A percentile compares a stretch with the other conserved stretches of the same genome.
Conservation (phyloP, 257 asterid genomes). For the Capsicum pubescens region DNA sequence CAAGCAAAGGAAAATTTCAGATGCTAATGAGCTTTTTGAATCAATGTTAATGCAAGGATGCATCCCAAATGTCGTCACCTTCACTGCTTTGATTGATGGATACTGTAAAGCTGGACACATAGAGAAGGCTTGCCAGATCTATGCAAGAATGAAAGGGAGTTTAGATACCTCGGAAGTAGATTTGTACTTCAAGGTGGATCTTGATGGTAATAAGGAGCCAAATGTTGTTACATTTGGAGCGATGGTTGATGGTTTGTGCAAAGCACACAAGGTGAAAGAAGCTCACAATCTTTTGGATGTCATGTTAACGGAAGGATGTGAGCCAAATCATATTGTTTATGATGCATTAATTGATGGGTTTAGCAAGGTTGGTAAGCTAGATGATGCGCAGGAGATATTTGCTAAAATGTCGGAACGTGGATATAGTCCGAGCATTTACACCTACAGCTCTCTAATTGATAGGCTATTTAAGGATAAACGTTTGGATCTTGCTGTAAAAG, state of each 20-base stretch:
- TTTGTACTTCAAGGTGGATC: conserved; percentile 59
- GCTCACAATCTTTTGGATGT: conserved; percentile 77
- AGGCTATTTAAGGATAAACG: conserved; percentile 85
- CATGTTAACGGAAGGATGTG: conserved; percentile 68
- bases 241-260: conserved; percentile 91
- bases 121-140: conserved; percentile 81
- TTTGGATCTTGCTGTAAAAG: conserved; percentile 85
- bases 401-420: conserved; percentile 78
- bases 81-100: conserved; percentile 92
- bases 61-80: conserved; percentile 80
- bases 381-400: conserved; percentile 88
- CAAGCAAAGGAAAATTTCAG: conserved; percentile 69
- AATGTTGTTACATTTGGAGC: conserved; percentile 88
- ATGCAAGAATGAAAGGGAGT: conserved; percentile 78
- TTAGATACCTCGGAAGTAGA: conserved; percentile 56
- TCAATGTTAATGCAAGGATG: conserved; percentile 79
- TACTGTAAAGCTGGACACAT: conserved; percentile 85
- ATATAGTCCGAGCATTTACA: conserved; percentile 67
- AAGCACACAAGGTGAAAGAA: conserved; percentile 76
- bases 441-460: conserved; percentile 83
- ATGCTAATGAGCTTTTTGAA: conserved; percentile 79
- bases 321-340: conserved; percentile 79
- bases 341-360: conserved; percentile 93
- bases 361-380: conserved; percentile 89
- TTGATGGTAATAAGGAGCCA: conserved; percentile 57